phyloP scores from a whole-genome alignment of 306 rosid species.

The Lathyrus sativus region DNA sequence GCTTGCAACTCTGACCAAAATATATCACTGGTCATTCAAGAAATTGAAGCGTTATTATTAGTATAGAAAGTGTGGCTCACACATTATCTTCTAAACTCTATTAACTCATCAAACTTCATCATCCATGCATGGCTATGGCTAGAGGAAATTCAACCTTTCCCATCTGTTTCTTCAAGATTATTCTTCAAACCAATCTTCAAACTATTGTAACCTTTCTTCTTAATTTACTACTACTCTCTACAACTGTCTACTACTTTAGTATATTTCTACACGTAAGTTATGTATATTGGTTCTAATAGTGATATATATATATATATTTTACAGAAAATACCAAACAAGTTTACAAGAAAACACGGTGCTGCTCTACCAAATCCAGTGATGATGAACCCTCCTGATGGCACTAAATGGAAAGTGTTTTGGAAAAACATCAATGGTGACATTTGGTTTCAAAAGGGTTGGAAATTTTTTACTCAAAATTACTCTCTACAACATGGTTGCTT shows the following conservation, averaged over 20 bases:
- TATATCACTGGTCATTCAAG: too few species aligned
- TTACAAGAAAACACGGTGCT: conserved; percentile 18
- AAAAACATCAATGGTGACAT: conserved; percentile 6
- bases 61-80: too few species aligned
- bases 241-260: too few species aligned
- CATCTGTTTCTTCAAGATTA: conserved; percentile 7
- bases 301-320: too few species aligned
- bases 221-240: too few species aligned
- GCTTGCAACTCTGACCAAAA: too few species aligned
- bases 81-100: too few species aligned
- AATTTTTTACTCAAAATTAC: conserved; percentile 4
- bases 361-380: conserved; percentile 31
- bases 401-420: conserved; percentile 38
- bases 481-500: neutral
- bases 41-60: neutral
- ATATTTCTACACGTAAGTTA: too few species aligned
- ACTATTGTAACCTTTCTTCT: too few species aligned
- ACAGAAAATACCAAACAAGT: conserved; percentile 34
- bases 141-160: neutral
- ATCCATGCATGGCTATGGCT: neutral
- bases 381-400: neutral
- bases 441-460: conserved; percentile 33
- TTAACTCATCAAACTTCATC: too few species aligned
- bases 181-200: neutral
- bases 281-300: too few species aligned